Conservation (phyloP, 108 stramenopile species). For the Conticribra guillardii region DNA sequence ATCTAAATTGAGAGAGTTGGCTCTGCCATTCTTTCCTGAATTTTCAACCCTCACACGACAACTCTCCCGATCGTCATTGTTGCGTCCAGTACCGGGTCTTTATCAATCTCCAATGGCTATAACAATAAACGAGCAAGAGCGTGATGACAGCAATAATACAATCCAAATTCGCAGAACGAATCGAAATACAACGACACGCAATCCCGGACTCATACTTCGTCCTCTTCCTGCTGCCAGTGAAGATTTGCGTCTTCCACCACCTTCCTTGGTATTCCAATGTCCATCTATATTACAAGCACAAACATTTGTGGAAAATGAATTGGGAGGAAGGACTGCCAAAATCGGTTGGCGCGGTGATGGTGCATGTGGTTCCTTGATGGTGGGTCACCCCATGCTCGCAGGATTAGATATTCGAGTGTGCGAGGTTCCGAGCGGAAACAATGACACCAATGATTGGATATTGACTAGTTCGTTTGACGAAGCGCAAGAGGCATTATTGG, state of each 20-base stretch:
- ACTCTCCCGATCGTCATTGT: conserved; percentile 28
- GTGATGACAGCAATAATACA: no score
- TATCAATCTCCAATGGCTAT: conserved; percentile 25
- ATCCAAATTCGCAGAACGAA: background rate
- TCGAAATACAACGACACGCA: conserved; percentile 1
- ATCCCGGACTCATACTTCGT: conserved; percentile 51
- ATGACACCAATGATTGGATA: conserved; percentile 19
- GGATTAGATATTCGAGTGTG: conserved; percentile 78
- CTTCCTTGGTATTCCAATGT: conserved; percentile 75
- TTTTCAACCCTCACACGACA: conserved; percentile 12
- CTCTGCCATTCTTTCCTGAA: conserved; percentile 40
- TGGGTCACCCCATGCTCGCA: conserved; percentile 56
- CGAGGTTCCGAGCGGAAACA: conserved; percentile 12
- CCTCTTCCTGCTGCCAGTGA: conserved; percentile 76
- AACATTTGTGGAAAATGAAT: conserved; percentile 12
- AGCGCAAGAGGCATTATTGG: conserved; percentile 80
- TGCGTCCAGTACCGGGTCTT: conserved; percentile 36
- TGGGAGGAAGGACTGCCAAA: conserved; percentile 46
- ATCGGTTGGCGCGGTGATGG: conserved; percentile 64
- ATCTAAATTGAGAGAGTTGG: conserved; percentile 32
- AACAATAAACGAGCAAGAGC: no score
- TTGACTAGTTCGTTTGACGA: conserved; percentile 74
- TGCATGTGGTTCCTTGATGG: conserved; percentile 63
- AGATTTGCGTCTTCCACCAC: conserved; percentile 65
- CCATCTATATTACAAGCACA: conserved; percentile 17